Evolutionary conservation across 371 early-diverging fungal species (phyloP).

Genomic region (Saksenaea vasiformis): DNA sequence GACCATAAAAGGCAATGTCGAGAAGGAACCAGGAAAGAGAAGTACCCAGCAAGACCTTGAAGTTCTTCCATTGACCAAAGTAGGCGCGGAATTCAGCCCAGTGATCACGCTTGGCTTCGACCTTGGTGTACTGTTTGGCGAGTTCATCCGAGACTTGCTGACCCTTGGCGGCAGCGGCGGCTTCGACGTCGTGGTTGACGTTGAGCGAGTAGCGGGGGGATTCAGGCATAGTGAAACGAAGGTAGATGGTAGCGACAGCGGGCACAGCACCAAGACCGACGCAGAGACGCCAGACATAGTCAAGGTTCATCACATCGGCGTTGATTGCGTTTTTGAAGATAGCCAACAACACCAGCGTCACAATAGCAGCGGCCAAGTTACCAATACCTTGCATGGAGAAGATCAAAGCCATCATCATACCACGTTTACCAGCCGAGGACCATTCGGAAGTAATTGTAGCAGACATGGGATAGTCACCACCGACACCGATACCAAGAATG

Average conservation of each 20-base stretch:
- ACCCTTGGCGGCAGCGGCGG: slow-evolving; percentile 61
- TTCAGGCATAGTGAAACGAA: slow-evolving; percentile 91
- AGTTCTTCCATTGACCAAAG: slow-evolving; percentile 79
- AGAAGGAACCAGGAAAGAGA: slow-evolving; percentile 83
- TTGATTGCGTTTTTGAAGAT: slow-evolving; percentile 67
- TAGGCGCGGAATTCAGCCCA: slow-evolving; percentile 69
- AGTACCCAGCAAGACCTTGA: slow-evolving; percentile 78
- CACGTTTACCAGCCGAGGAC: slow-evolving; percentile 69
- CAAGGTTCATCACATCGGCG: slow-evolving; percentile 66
- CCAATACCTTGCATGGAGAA: slow-evolving; percentile 95
- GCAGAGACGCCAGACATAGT: slow-evolving; percentile 87
- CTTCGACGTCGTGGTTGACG: slow-evolving; percentile 68
- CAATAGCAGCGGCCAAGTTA: slow-evolving; percentile 76
- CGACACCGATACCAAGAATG: slow-evolving; percentile 83
- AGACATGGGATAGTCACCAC: slow-evolving; percentile 87
- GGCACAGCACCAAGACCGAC: slow-evolving; percentile 86
- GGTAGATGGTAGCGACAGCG: slow-evolving; percentile 82
- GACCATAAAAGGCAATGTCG: slow-evolving; percentile 89
- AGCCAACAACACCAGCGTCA: slow-evolving; percentile 70
- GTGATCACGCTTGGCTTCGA: slow-evolving; percentile 48
- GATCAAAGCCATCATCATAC: slow-evolving; percentile 74
- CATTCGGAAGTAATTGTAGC: slow-evolving; percentile 89
- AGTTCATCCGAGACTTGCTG: slow-evolving; percentile 39
- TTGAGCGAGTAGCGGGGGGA: slow-evolving; percentile 87
- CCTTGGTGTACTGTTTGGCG: slow-evolving; percentile 38